Evolutionary conservation across 495 filamentous ascomycete genomes (phyloP).

Genomic region (Penicillium egyptiacum): DNA sequence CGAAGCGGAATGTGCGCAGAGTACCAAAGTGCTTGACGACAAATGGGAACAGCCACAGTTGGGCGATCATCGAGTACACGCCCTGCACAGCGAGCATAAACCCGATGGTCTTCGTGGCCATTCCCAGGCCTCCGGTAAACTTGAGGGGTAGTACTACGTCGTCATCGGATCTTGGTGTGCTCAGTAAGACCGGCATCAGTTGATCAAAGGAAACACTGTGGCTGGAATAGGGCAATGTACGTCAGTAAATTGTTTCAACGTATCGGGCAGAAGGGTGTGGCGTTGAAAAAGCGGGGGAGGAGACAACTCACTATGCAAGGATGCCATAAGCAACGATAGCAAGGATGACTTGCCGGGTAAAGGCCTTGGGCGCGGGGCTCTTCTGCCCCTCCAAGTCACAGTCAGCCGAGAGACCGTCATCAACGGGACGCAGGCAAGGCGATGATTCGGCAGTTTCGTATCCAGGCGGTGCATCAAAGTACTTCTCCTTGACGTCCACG

Average conservation of each 20-base stretch:
- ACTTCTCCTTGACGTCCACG: slow-evolving; percentile 42
- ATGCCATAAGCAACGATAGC: slow-evolving; percentile 90
- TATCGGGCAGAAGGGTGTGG: slow-evolving; percentile 6
- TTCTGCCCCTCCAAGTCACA: slow-evolving; percentile 51
- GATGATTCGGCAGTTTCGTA: slow-evolving; percentile 68
- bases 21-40: slow-evolving; percentile 70
- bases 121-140: slow-evolving; percentile 82
- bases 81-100: slow-evolving; percentile 86
- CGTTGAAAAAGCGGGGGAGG: not conserved
- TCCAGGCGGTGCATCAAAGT: slow-evolving; percentile 57
- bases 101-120: slow-evolving; percentile 79
- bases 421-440: slow-evolving; percentile 53
- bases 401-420: slow-evolving; percentile 30
- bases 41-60: slow-evolving; percentile 78
- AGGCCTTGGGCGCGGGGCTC: slow-evolving; percentile 51
- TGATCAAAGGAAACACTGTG: slow-evolving; percentile 93
- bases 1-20: slow-evolving; percentile 74
- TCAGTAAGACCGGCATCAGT: slow-evolving; percentile 87
- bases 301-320: slow-evolving; percentile 81
- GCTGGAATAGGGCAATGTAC: slow-evolving; percentile 49
- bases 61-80: slow-evolving; percentile 81
- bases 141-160: slow-evolving; percentile 72
- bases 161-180: slow-evolving; percentile 60
- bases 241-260: slow-evolving; percentile 27
- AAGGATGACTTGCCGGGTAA: slow-evolving; percentile 77